Base-by-base conservation (phyloP, 805 yeast genomes). In the Starmera quercuum region DNA sequence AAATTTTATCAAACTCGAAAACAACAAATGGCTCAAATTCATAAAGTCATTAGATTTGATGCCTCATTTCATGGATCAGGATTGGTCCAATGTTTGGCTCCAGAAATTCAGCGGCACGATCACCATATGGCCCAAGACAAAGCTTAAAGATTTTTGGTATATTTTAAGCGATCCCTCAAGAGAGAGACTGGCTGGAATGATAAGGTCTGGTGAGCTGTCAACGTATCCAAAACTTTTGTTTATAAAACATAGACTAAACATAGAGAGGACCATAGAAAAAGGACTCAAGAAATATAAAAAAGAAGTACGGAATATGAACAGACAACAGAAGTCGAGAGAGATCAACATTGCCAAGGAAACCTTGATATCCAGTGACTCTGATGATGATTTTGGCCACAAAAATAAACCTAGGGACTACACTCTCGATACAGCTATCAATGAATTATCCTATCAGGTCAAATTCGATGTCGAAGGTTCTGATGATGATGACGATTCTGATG, bases 1-100 rank as follows among this genome's bases (percentile, higher is more conserved):
- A 45, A 82, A 78, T 40, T 63, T 79, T 39, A 65, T 81, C 44
- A 78, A 80, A 48, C 63, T 83, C 37, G 94, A 83, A 45, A 76
- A 82, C 39, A 68, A 70, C n/a, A 83, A 83, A 54, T 83, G 92
- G 86, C 54, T 83, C 30, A 75, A 78, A 45, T 64, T 83, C 43
- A 65, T 80, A 27, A 73, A 77, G 32, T 68, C 73, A 12, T 63
- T 83, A 32, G 85, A 82, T 39, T 59, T 83, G 17, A 60, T 81
- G 30, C 94, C 94, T 3, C 71, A 71, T 39, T 53, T 81, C 28
- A 56, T 78, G 61, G 80, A 79, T 45, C 85, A 78, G 53, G 92
- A 83, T 55, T 83, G 90, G 90, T 78, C 84, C 42, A 76, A 73
- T 47, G 68, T 83, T 13, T 83, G 83, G 69, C 58, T 83, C 20